Conservation (phyloP, 805 yeast genomes). For the Schwanniomyces occidentalis region DNA sequence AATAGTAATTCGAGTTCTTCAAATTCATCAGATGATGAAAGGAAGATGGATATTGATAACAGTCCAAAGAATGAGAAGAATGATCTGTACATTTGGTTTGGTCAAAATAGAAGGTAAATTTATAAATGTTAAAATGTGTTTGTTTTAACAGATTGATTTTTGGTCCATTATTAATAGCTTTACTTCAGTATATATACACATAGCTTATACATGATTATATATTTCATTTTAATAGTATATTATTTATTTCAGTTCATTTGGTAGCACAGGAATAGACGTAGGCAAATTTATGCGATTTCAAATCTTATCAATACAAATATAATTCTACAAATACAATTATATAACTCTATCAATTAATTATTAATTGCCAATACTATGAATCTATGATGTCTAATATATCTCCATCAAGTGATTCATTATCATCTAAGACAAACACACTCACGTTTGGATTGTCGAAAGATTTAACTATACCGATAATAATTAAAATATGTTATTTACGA, state of each 20-base stretch:
- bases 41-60: constrained; percentile 5
- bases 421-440: constrained; percentile 19
- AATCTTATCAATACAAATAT: no score
- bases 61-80: constrained; percentile 7
- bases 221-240: no score
- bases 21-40: constrained; percentile 1
- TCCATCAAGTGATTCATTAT: constrained; percentile 5
- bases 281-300: no score
- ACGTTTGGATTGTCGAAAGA: constrained; percentile 44
- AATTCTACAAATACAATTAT: no score
- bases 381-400: constrained; percentile 7
- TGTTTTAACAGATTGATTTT: background rate
- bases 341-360: no score
- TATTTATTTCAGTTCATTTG: no score
- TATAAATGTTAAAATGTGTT: no score
- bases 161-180: background rate
- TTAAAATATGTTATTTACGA: constrained; percentile 34
- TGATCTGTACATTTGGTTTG: constrained; percentile 38
- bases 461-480: constrained; percentile 29
- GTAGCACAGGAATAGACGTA: no score
- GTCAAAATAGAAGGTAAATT: constrained; percentile 28
- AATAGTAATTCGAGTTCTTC: constrained; percentile 5
- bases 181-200: no score
- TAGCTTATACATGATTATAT: no score
- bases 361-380: no score